Evolutionary conservation across 1,284 basidiomycete species (phyloP), one percentile per base, ranked within the genome.

Genomic region (Moesziomyces parantarcticus): DNA sequence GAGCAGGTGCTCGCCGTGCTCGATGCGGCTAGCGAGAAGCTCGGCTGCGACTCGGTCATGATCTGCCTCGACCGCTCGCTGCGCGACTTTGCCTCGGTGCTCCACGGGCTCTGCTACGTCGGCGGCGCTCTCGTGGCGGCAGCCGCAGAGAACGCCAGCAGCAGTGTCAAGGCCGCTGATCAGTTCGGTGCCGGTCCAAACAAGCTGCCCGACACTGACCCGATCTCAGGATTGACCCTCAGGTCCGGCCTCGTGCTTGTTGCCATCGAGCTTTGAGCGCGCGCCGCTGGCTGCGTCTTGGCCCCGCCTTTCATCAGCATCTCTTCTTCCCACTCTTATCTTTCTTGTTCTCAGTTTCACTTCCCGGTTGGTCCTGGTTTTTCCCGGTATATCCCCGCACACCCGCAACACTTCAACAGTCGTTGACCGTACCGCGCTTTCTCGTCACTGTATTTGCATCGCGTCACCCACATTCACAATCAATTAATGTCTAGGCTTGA

Each of bases 81-180:
- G 50, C 56, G 58, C 13, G 79, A 81, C 36, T 72, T 78, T 23
- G 50, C 60, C 6, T 60, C 69, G 1, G 66, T 79, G 10, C 60
- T 81, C 9, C 79, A 77, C 49, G 79, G 79, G 2, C 58, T 81
- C 13, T 78, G 77, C 58, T 81, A 81, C 36, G 79, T 81, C 3
- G 79, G 79, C 13, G 79, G 76, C 20, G 58, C 72, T 13, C 66
- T 80, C 34, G 71, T 76, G 7, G 65, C 76, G 6, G 58, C 69
- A 18, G 16, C 36, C 18, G 36, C 36, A 18, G 13, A 39, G 16
- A 39, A 13, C 16, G 5, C 16, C 5, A 18, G 36, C 36, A n/a
- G 36, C 36, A 39, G 36, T 43, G 58, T 50, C 21, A 46, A 36
- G 10, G 45, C 49, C 10, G 40, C 58, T 13, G 40, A 47, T 11